Evolutionary conservation across 2,329 filamentous ascomycete genomes (phyloP).

Genomic region (Thermoascus crustaceus): DNA sequence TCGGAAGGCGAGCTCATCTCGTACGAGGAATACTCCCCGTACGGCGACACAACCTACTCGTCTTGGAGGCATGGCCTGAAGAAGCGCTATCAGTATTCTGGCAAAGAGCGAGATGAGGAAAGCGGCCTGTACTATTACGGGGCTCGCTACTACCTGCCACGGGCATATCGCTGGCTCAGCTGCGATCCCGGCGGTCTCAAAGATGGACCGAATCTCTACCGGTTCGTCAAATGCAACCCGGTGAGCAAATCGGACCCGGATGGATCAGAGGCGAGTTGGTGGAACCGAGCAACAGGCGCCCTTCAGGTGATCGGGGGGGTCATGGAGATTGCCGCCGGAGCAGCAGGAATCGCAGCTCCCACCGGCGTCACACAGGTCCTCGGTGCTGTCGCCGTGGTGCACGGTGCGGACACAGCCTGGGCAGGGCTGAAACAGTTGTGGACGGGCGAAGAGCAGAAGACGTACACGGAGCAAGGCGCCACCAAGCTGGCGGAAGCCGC

Average conservation of each 20-base stretch:
- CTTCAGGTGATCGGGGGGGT: too few species aligned
- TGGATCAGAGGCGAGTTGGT: too few species aligned
- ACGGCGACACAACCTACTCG: constrained; percentile 14
- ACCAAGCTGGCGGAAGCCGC: too few species aligned
- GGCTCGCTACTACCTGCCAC: constrained; percentile 18
- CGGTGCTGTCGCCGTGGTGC: too few species aligned
- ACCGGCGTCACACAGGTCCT: too few species aligned
- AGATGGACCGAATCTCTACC: constrained; percentile 14
- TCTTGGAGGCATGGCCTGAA: constrained; percentile 3
- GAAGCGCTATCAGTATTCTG: constrained; percentile 18
- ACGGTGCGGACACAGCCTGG: too few species aligned
- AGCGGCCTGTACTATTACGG: constrained; percentile 19
- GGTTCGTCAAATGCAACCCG: constrained; percentile 7
- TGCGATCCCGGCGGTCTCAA: constrained; percentile 15
- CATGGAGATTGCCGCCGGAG: too few species aligned
- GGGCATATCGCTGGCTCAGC: constrained; percentile 18
- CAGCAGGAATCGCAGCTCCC: too few species aligned
- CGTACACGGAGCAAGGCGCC: too few species aligned
- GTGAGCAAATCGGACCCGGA: background rate
- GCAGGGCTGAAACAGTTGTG: too few species aligned
- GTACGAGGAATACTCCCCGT: constrained; percentile 26
- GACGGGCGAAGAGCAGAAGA: too few species aligned
- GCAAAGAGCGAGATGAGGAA: constrained; percentile 17
- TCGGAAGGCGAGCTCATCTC: constrained; percentile 16
- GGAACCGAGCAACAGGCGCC: too few species aligned